Evolutionary conservation across 371 early-diverging fungal genomes (phyloP), one percentile per base, ranked within the genome.

Genomic region (Mortierella sp.): DNA sequence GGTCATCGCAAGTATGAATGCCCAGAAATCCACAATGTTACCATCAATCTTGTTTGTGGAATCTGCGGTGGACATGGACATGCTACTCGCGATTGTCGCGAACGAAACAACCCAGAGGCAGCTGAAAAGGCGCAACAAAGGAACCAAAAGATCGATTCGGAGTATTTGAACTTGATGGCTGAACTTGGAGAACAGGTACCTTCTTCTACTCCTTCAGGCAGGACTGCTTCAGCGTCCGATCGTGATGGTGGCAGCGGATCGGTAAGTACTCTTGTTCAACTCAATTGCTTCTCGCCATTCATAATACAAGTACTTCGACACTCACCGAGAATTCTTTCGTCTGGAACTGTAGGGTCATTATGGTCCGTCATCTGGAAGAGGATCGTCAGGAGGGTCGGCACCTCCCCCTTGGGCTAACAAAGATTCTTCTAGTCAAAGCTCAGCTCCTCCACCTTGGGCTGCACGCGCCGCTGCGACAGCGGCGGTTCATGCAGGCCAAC

Each of bases 1-100:
- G 96, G 97, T 9, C 98, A 98, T 83, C 90, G 95, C 53, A 83
- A 88, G 58, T 97, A 88, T 73, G 96, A 97, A 71, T 98, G 98
- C 77, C 91, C 96, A 17, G 97, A 97, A 70, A 81, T 86, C 37
- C 86, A 85, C 64, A 98, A 95, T 72, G 89, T 94, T 57, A 96
- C 97, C 1, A 87, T 86, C 63, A 93, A 84, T 51, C 79, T 97
- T 44, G 87, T 92, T 2, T 98, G 98, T 80, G 91, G 91, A 28
- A 91, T 94, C 63, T 98, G 98, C 81, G 88, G 88, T 57, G 94
- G 95, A 57, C 91, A 86, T 57, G 98, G 97, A 19, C 98, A 98
- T 80, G 91, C 92, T 57, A 93, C 96, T 16, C 89, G 93, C 52
- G 95, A 95, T 80, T 94, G 94, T 78, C 77, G 80, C 64, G 91